These are phyloP conservation scores for Agastache rugosa DNA, from an alignment of 257 asterid species.

Conservation along the genomic window DNA sequence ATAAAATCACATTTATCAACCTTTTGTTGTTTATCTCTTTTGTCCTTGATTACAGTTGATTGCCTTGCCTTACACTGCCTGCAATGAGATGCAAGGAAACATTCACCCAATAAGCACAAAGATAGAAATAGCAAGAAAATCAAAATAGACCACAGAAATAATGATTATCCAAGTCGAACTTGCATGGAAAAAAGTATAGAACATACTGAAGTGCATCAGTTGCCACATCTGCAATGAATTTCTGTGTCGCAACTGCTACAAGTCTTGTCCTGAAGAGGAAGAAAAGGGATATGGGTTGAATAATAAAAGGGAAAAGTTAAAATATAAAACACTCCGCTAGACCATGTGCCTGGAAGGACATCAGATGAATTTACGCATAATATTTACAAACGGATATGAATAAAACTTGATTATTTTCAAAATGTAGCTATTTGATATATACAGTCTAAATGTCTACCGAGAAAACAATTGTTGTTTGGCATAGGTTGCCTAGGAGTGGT, in stretches of 20 bases:
- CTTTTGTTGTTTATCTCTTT: conserved; percentile 96
- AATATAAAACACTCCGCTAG: conserved; percentile 6
- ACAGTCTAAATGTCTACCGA: neutral
- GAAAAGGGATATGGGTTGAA: neutral
- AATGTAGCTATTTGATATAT: neutral
- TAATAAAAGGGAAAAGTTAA: neutral
- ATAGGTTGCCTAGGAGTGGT: neutral
- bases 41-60: conserved; percentile 79
- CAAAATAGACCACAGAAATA: conserved; percentile 9
- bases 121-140: conserved; percentile 5
- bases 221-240: conserved; percentile 93
- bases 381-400: neutral
- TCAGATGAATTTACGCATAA: neutral
- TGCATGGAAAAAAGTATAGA: conserved; percentile 14
- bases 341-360: conserved; percentile 5
- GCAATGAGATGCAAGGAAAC: conserved; percentile 38
- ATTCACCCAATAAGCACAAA: conserved; percentile 7
- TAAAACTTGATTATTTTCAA: neutral
- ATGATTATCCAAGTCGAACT: neutral
- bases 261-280: conserved; percentile 69
- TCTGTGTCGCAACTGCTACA: conserved; percentile 99
- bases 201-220: conserved; percentile 98
- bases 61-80: conserved; percentile 97
- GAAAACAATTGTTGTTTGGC: neutral
- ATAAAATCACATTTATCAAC: conserved; percentile 42